Evolutionary conservation across 2,329 filamentous ascomycete genomes (phyloP), one percentile per base, ranked within the genome.

Genomic region (Endothia cerciana): DNA sequence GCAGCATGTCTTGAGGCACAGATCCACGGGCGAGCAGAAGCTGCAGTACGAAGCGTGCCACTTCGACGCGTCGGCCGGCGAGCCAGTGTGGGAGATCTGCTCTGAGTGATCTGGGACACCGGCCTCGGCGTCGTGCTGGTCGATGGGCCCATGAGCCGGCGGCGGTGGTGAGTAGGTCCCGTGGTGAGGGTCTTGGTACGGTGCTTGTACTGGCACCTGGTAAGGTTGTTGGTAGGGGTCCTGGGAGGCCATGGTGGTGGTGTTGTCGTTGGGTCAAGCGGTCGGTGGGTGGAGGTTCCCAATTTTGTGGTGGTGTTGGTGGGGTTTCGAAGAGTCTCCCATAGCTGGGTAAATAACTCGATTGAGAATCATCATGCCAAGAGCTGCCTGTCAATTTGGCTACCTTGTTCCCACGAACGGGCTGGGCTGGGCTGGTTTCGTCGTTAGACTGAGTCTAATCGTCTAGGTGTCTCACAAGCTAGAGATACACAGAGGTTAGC

Each of bases 1-100:
- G 68, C 77, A 83, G 69, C 76, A 83, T 19, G 78, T 77, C 62
- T 82, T 74, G n/a, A 81, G 69, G 71, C 81, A 83, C 1, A 77
- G 75, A 61, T 79, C 77, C 62, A 82, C 74, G 30, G 81, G 81
- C 66, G 68, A 75, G 73, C 78, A 80, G 77, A 80, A 83, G 65
- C 76, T 76, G 56, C 81, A 83, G 71, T 83, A 78, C 61, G 74
- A 69, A 55, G 73, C 72, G 67, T 70, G 70, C 81, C 81, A 83
- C 22, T 51, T 5, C 4, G 25, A 51, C 1, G 28, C 22, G 13
- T 51, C n/a, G 10, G 22, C 47, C 25, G 47, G 11, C 10, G 13
- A 15, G 22, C 13, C 22, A 30, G 22, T 15, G 47, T 51, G 47
- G 22, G 28, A 15, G 47, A 25, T 28, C 47, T 51, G 47, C 25